phyloP scores from a whole-genome alignment of 306 rosid species.

The Macrotyloma uniflorum region DNA sequence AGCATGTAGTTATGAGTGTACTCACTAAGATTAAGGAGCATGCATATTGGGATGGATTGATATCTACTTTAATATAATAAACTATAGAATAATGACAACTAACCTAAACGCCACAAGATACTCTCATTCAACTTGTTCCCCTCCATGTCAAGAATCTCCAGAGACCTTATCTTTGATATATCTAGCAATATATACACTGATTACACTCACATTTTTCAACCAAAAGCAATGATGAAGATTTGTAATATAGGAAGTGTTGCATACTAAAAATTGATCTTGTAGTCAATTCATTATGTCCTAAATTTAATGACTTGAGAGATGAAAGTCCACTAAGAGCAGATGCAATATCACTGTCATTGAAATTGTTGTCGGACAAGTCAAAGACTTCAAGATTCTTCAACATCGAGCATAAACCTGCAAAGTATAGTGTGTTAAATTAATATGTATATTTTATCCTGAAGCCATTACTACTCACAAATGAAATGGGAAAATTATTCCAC shows the following conservation, averaged over 20 bases:
- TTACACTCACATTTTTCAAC: background rate
- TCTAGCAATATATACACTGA: background rate
- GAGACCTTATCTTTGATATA: background rate
- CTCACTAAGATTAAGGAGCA: background rate
- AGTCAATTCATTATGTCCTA: background rate
- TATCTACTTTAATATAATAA: background rate
- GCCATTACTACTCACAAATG: background rate
- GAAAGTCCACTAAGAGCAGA: background rate
- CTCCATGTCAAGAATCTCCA: background rate
- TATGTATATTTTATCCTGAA: background rate
- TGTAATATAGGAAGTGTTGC: background rate
- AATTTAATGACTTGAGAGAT: background rate
- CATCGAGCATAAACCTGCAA: background rate
- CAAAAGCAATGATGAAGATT: background rate
- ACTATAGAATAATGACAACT: background rate
- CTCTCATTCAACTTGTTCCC: background rate
- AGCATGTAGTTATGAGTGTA: background rate
- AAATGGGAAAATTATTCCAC: background rate
- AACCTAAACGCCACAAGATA: background rate
- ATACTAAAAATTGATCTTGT: background rate
- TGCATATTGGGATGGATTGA: background rate
- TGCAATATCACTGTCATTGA: background rate
- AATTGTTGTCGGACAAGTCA: background rate
- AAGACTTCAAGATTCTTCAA: slow-evolving; percentile 16
- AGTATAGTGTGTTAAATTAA: background rate